These are phyloP conservation scores for Samsoniella hepiali DNA, from an alignment of 2,329 filamentous ascomycete genomes.

Conservation along the genomic window DNA sequence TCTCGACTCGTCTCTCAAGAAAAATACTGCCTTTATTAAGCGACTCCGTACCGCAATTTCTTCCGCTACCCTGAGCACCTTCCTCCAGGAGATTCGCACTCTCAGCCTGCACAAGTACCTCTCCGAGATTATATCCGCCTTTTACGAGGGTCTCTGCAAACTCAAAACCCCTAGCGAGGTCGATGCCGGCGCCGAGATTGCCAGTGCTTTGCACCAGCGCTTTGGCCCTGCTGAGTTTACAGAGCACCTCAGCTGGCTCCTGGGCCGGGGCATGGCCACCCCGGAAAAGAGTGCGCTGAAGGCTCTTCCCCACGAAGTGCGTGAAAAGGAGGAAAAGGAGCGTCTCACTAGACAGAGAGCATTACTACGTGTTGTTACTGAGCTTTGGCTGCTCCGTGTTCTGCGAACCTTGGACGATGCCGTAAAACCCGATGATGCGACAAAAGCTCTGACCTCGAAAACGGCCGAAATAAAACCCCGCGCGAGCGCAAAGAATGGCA, in stretches of 20 bases:
- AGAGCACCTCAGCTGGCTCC: slow-evolving; percentile 84
- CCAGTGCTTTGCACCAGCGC: slow-evolving; percentile 91
- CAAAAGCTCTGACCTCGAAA: slow-evolving; percentile 61
- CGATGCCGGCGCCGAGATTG: slow-evolving; percentile 85
- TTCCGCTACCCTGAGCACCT: slow-evolving; percentile 72
- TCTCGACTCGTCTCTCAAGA: slow-evolving; percentile 93
- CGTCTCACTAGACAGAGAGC: slow-evolving; percentile 81
- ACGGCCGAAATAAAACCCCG: slow-evolving; percentile 57
- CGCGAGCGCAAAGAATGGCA: slow-evolving; percentile 54
- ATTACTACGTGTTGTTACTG: slow-evolving; percentile 84
- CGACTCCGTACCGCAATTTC: slow-evolving; percentile 87
- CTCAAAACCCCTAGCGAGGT: slow-evolving; percentile 91
- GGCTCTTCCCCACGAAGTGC: slow-evolving; percentile 71
- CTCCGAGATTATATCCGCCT: slow-evolving; percentile 93
- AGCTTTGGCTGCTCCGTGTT: slow-evolving; percentile 91
- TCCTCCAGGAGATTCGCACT: slow-evolving; percentile 84
- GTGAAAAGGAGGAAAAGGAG: slow-evolving; percentile 95
- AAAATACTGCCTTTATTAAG: slow-evolving; percentile 98
- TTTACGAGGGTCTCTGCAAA: slow-evolving; percentile 89
- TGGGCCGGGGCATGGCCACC: slow-evolving; percentile 86
- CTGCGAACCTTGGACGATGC: slow-evolving; percentile 74
- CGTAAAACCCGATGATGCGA: slow-evolving; percentile 59
- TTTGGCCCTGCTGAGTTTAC: slow-evolving; percentile 91
- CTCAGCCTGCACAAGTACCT: slow-evolving; percentile 94
- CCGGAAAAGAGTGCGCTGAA: slow-evolving; percentile 85